Percentiles rank a stretch among this genome's conserved stretches.
phyloP scores from a whole-genome alignment of 2,329 filamentous ascomycete species.

The Fusarium dimerum region DNA sequence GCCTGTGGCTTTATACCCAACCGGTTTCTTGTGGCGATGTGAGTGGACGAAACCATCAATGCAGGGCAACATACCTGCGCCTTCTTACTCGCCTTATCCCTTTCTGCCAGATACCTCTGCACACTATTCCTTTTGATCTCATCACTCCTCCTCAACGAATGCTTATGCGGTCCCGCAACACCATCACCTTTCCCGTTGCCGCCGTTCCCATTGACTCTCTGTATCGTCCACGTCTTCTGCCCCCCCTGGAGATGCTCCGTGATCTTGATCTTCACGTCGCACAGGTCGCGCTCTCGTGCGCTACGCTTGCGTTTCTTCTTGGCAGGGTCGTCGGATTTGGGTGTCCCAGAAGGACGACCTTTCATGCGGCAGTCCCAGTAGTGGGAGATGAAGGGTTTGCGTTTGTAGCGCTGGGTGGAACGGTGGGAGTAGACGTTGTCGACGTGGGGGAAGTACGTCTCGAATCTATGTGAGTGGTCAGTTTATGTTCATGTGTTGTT shows the following conservation, averaged over 20 bases:
- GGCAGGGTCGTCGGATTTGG: conserved; percentile 76
- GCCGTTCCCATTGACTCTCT: conserved; percentile 76
- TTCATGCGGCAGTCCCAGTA: conserved; percentile 86
- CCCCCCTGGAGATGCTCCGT: conserved; percentile 72
- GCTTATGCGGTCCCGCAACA: conserved; percentile 71
- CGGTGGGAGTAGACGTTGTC: conserved; percentile 85
- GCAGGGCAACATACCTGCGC: conserved; percentile 24
- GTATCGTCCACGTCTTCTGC: conserved; percentile 64
- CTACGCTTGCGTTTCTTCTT: conserved; percentile 81
- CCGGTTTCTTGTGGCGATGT: conserved; percentile 55
- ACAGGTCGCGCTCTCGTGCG: conserved; percentile 75
- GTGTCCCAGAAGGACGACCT: conserved; percentile 75
- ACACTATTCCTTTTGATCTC: conserved; percentile 81
- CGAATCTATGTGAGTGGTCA: conserved; percentile 53
- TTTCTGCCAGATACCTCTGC: conserved; percentile 63
- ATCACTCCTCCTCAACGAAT: conserved; percentile 72
- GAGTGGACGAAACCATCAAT: not conserved
- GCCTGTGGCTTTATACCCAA: conserved; percentile 72
- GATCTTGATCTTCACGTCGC: conserved; percentile 85
- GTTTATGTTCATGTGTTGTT: not conserved
- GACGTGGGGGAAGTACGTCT: conserved; percentile 80
- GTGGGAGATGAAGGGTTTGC: conserved; percentile 78
- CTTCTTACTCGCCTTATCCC: conserved; percentile 67
- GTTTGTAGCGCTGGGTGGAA: conserved; percentile 78
- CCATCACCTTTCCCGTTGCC: conserved; percentile 72